These are phyloP conservation scores for Didymosphaeria variabile DNA, from an alignment of 2,329 filamentous ascomycete genomes.

Conservation along the genomic window DNA sequence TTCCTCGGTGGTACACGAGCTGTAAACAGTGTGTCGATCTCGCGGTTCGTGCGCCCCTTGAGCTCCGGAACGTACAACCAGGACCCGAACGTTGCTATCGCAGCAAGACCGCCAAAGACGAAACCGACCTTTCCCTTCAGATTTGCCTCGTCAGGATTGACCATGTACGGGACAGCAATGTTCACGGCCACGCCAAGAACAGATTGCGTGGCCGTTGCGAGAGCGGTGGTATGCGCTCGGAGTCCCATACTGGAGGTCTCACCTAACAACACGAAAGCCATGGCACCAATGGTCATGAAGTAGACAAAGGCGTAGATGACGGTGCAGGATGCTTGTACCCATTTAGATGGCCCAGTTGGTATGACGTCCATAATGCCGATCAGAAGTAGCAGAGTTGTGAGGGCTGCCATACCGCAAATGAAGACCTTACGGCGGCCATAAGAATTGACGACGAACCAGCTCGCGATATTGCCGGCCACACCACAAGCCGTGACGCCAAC, in stretches of 20 bases:
- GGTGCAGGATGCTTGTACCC: conserved; percentile 41
- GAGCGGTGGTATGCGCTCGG: conserved; percentile 86
- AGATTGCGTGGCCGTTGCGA: conserved; percentile 63
- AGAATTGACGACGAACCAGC: conserved; percentile 44
- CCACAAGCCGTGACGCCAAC: conserved; percentile 40
- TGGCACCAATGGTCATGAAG: conserved; percentile 66
- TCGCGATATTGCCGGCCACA: conserved; percentile 43
- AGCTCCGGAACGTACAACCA: conserved; percentile 52
- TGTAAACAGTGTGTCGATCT: conserved; percentile 51
- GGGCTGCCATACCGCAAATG: conserved; percentile 34
- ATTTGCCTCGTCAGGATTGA: conserved; percentile 52
- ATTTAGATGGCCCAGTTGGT: conserved; percentile 39
- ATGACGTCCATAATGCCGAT: conserved; percentile 28
- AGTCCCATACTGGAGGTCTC: conserved; percentile 82
- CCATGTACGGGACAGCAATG: conserved; percentile 50
- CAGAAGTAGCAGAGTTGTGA: conserved; percentile 16
- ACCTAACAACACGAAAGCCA: conserved; percentile 69
- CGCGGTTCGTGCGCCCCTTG: conserved; percentile 48
- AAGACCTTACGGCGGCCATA: conserved; percentile 40
- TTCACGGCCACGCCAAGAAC: conserved; percentile 35
- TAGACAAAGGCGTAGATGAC: conserved; percentile 67
- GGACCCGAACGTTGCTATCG: conserved; percentile 41
- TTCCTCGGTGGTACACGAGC: too few species aligned
- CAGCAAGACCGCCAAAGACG: conserved; percentile 49
- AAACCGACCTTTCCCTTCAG: conserved; percentile 52